Evolutionary conservation across 2,329 filamentous ascomycete species (phyloP), one percentile per base, ranked within the genome.

Genomic region (Talaromyces amestolkiae): DNA sequence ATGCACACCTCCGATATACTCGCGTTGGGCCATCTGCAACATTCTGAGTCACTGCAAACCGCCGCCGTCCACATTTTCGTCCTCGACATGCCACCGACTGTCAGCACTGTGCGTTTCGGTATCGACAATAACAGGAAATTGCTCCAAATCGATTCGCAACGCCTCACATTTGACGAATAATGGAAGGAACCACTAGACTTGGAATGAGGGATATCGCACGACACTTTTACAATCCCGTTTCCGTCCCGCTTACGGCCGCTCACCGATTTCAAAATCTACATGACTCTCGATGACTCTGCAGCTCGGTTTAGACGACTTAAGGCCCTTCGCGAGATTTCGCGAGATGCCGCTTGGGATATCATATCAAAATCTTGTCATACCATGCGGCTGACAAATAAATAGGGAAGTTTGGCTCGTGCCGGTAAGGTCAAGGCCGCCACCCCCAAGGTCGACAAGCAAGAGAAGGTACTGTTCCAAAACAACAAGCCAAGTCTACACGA

Each of bases 361-460:
- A n/a, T 45, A 8, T 45, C 11, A 43, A 59, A 9, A 43, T 31
- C 24, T 11, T 31, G 35, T 27, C 15, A 10, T 19, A 15, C 31
- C 10, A 27, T 15, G 35, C 24, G 13, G 7, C 56, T 59, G 56
- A 59, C 56, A 59, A 27, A 27, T 31, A 43, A 3, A 58, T n/a
- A 63, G 65, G 65, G 65, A 82, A 92, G 90, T 79, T 89, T 93
- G 82, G 90, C 90, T 82, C 90, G 91, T 91, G 91, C 91, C 85
- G 91, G 91, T 58, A 68, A 95, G 88, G 91, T 95, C 89, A 93
- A 94, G 90, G 93, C 90, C 84, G 90, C 92, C 84, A 93, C 91
- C 76, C 90, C 91, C 78, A 92, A 93, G 88, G 65, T 67, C 65
- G 65, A 67, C 58, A 67, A 67, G 65, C 65, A 67, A 33, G 65